These are phyloP conservation scores for Amoeboradix gromovi DNA, from an alignment of 371 early-diverging fungal genomes.

Conservation along the genomic window DNA sequence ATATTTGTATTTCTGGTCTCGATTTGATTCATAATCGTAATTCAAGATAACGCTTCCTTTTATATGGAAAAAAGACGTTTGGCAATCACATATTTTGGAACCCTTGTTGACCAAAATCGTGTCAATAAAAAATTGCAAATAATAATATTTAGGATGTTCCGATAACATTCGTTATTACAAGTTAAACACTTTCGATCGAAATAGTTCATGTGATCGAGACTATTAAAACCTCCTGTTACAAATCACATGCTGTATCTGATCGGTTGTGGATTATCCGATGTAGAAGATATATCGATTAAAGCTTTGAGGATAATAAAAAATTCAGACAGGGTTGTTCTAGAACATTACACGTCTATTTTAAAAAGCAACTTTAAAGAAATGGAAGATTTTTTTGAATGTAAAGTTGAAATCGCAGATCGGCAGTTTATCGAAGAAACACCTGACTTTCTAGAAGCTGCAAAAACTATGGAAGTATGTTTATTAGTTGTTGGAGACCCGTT, in stretches of 20 bases:
- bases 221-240: background rate
- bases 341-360: constrained; percentile 57
- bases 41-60: no score
- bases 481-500: constrained; percentile 97
- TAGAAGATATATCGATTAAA: constrained; percentile 21
- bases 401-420: constrained; percentile 62
- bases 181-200: no score
- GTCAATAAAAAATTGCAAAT: no score
- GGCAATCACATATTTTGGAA: no score
- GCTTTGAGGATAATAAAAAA: constrained; percentile 9
- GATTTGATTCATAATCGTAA: no score
- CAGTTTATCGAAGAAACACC: constrained; percentile 90
- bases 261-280: constrained; percentile 89
- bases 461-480: constrained; percentile 62
- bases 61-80: no score
- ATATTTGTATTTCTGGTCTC: no score
- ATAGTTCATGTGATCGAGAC: no score
- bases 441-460: constrained; percentile 58
- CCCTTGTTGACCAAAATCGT: no score
- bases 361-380: constrained; percentile 87
- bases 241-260: constrained; percentile 52
- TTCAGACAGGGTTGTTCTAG: constrained; percentile 74
- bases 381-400: constrained; percentile 61
- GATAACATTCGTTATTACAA: no score
- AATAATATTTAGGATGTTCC: no score